A percentile compares a stretch with the other conserved stretches of the same genome.
Conservation (phyloP, 768 basidiomycete genomes). For the Boletus insuetus region DNA sequence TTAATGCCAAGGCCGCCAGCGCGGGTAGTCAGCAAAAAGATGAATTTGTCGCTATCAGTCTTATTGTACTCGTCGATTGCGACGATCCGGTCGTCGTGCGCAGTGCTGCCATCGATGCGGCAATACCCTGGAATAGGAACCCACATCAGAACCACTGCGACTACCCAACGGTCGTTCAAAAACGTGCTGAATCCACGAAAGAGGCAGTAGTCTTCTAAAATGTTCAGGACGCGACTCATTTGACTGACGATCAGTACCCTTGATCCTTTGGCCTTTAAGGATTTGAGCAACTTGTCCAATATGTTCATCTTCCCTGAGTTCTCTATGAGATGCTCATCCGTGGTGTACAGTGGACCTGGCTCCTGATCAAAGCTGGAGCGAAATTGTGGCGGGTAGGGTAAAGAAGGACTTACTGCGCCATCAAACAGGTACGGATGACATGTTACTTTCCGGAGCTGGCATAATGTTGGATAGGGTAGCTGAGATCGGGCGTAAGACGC, state of each 20-base stretch:
- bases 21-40: slow-evolving; percentile 94
- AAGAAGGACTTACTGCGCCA: slow-evolving; percentile 59
- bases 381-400: background rate
- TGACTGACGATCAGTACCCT: slow-evolving; percentile 97
- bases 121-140: slow-evolving; percentile 71
- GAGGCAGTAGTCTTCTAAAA: slow-evolving; percentile 91
- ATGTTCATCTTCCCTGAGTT: slow-evolving; percentile 98
- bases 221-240: slow-evolving; percentile 97
- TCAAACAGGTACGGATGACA: slow-evolving; percentile 93
- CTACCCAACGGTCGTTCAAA: background rate
- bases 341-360: slow-evolving; percentile 97
- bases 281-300: slow-evolving; percentile 85
- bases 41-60: slow-evolving; percentile 90
- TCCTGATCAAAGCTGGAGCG: slow-evolving; percentile 49
- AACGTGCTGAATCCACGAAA: slow-evolving; percentile 83
- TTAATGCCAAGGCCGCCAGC: slow-evolving; percentile 98
- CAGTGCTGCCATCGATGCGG: slow-evolving; percentile 93
- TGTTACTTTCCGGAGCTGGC: slow-evolving; percentile 73
- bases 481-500: slow-evolving; percentile 18
- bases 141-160: slow-evolving; percentile 4
- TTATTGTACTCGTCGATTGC: slow-evolving; percentile 99
- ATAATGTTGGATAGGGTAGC: background rate
- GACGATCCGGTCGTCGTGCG: slow-evolving; percentile 92
- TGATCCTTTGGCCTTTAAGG: slow-evolving; percentile 89
- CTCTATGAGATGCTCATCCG: slow-evolving; percentile 92